Conservation (phyloP, 2,329 filamentous ascomycete genomes). For the Aureobasidium zeae region DNA sequence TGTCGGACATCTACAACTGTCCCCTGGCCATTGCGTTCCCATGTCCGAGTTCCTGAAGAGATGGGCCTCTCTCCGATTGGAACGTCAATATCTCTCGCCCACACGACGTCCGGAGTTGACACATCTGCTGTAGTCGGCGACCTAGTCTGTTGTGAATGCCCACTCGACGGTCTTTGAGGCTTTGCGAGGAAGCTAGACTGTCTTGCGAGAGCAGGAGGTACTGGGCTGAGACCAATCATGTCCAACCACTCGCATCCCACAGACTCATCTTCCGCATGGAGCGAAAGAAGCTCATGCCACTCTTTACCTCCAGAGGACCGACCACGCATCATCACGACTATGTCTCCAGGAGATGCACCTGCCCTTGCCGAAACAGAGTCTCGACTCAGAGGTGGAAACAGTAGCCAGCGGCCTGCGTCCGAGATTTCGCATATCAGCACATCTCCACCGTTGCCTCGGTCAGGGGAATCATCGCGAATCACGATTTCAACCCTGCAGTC, state of each 20-base stretch:
- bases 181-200: constrained; percentile 42
- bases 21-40: neutral
- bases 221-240: constrained; percentile 61
- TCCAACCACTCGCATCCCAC: constrained; percentile 78
- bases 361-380: constrained; percentile 67
- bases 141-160: neutral
- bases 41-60: constrained; percentile 36
- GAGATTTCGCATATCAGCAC: constrained; percentile 90
- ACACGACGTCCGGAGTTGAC: neutral
- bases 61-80: constrained; percentile 51
- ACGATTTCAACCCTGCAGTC: constrained; percentile 84
- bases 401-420: constrained; percentile 64
- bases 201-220: constrained; percentile 50
- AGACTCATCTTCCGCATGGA: constrained; percentile 66
- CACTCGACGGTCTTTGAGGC: constrained; percentile 2
- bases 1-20: neutral
- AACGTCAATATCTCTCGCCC: constrained; percentile 47
- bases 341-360: constrained; percentile 60
- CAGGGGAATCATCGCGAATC: constrained; percentile 67
- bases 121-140: too few relatives aligned
- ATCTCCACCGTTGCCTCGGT: constrained; percentile 62
- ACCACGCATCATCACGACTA: constrained; percentile 82
- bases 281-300: constrained; percentile 78
- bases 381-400: constrained; percentile 80
- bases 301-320: constrained; percentile 49